Conservation (phyloP, 176 grass and related monocot genomes). For the Ananas comosus region DNA sequence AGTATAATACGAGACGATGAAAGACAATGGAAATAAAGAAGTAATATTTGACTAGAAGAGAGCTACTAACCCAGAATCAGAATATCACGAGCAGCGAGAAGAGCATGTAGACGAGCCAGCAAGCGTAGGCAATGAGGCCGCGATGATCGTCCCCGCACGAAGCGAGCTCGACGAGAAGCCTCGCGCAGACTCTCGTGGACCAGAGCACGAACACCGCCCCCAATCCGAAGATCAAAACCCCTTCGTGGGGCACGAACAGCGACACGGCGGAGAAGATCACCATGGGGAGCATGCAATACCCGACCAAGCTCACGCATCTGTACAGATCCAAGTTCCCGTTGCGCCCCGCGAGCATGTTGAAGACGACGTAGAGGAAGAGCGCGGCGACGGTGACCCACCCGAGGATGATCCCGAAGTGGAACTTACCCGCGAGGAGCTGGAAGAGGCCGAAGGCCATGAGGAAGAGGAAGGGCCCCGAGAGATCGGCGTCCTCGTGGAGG, state of each 20-base stretch:
- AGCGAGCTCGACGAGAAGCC: conserved; percentile 73
- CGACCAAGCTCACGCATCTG: conserved; percentile 77
- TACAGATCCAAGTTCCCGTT: conserved; percentile 81
- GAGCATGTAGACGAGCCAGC: conserved; percentile 91
- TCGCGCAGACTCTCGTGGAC: conserved; percentile 80
- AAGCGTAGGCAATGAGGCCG: conserved; percentile 70
- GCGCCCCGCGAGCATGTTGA: conserved; percentile 73
- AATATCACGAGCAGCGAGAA: conserved; percentile 92
- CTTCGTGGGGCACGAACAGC: conserved; percentile 70
- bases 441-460: conserved; percentile 86
- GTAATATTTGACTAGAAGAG: too few species aligned
- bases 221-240: conserved; percentile 56
- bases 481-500: conserved; percentile 80
- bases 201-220: conserved; percentile 76
- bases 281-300: conserved; percentile 97
- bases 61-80: conserved; percentile 28
- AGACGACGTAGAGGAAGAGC: conserved; percentile 88
- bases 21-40: background rate
- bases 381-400: conserved; percentile 85
- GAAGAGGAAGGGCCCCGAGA: conserved; percentile 87
- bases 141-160: conserved; percentile 79
- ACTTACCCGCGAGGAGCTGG: conserved; percentile 90
- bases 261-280: conserved; percentile 91
- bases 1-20: background rate
- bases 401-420: conserved; percentile 87